phyloP scores from a whole-genome alignment of 1,284 basidiomycete genomes.

The Apiotrichum mycotoxinovorans region DNA sequence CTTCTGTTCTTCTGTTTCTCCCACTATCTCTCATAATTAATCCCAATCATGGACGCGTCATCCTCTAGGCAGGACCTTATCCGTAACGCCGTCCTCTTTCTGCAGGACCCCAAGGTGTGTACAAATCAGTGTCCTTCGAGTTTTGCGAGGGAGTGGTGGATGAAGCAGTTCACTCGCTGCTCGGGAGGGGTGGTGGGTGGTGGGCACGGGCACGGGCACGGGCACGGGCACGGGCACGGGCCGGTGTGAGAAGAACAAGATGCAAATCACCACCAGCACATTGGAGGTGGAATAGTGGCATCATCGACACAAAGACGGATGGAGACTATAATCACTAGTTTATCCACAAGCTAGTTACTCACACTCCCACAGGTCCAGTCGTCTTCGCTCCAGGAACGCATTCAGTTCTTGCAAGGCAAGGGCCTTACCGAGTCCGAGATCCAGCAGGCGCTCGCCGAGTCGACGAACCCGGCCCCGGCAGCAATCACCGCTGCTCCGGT shows the following conservation, averaged over 20 bases:
- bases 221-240: not conserved
- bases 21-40: not conserved
- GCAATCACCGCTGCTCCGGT: constrained; percentile 19
- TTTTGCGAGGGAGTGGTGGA: too few species aligned
- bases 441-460: constrained; percentile 74
- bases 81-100: constrained; percentile 73
- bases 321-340: not conserved
- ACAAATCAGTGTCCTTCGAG: too few species aligned
- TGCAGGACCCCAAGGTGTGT: constrained; percentile 58
- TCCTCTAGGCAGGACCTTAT: constrained; percentile 63
- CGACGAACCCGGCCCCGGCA: constrained; percentile 29
- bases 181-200: too few species aligned
- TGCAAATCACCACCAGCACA: too few species aligned
- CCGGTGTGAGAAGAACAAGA: not conserved
- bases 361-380: constrained; percentile 49
- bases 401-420: constrained; percentile 92
- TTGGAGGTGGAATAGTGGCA: too few species aligned
- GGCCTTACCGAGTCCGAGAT: constrained; percentile 81
- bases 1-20: not conserved
- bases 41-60: constrained; percentile 7
- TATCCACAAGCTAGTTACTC: not conserved
- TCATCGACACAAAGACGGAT: not conserved
- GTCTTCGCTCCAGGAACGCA: constrained; percentile 74
- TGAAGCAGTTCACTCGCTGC: too few species aligned
- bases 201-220: too few species aligned